A percentile compares a stretch with the other conserved stretches of the same genome.
These are phyloP conservation scores for Podila epigama DNA, from an alignment of 192 early-diverging fungal genomes.

Conservation along the genomic window DNA sequence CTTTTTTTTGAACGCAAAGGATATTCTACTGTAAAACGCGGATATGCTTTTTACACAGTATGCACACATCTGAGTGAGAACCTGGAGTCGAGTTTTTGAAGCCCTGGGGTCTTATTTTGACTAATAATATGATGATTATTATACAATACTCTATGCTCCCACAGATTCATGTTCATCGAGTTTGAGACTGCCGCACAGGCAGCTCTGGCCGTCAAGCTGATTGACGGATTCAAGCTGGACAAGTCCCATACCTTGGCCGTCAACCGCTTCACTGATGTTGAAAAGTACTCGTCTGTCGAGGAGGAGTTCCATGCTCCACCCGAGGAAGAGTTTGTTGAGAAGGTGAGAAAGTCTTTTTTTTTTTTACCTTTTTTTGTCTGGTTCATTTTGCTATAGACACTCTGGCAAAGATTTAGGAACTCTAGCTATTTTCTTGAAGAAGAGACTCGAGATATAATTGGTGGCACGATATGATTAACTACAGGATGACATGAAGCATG, in stretches of 20 bases:
- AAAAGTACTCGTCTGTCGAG: conserved; percentile 75
- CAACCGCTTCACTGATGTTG: conserved; percentile 93
- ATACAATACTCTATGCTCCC: neutral
- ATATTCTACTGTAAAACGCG: neutral
- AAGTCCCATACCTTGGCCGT: conserved; percentile 82
- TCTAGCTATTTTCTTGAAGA: no score
- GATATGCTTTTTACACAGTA: neutral
- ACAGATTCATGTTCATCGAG: conserved; percentile 91
- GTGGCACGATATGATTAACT: no score
- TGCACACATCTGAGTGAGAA: no score
- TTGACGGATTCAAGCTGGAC: conserved; percentile 83
- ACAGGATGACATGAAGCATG: no score
- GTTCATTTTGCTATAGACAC: no score
- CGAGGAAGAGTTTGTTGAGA: conserved; percentile 73
- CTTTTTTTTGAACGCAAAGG: neutral
- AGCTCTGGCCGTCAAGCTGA: conserved; percentile 72
- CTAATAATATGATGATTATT: no score
- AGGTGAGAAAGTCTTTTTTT: conserved; percentile 31
- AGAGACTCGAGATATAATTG: no score
- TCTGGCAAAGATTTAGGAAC: no score
- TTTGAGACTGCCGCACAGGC: conserved; percentile 90
- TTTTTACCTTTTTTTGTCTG: no score
- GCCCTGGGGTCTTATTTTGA: no score
- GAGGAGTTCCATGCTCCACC: conserved; percentile 81
- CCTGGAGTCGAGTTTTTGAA: no score